These are phyloP conservation scores for Seiridium unicorne DNA, from an alignment of 2,329 filamentous ascomycete species.

Conservation along the genomic window DNA sequence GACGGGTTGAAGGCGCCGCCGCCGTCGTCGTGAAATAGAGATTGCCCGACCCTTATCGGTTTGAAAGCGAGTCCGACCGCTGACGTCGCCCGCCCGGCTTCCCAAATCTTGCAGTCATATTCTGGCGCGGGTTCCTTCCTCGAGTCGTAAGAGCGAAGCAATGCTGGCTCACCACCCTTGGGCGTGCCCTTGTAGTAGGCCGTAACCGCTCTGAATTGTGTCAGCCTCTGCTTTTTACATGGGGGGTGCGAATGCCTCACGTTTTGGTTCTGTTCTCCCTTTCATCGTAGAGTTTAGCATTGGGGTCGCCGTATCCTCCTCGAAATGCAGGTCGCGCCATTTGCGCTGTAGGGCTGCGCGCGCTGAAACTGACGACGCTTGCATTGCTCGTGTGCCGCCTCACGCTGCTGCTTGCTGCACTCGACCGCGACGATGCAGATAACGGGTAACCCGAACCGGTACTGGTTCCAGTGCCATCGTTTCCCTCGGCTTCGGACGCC, in stretches of 20 bases:
- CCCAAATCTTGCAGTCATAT: conserved; percentile 94
- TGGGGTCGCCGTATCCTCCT: conserved; percentile 72
- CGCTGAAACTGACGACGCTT: conserved; percentile 80
- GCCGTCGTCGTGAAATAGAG: conserved; percentile 91
- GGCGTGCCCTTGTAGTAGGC: conserved; percentile 84
- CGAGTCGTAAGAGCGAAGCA: conserved; percentile 93
- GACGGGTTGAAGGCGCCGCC: conserved; percentile 89
- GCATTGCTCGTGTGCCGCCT: conserved; percentile 74
- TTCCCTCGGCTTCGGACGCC: conserved; percentile 75
- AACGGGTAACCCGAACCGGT: conserved; percentile 36
- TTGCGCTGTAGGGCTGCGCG: conserved; percentile 58
- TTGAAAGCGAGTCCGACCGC: conserved; percentile 94
- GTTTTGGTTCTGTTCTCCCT: conserved; percentile 86
- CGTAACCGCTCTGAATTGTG: conserved; percentile 71
- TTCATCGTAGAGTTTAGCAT: conserved; percentile 84
- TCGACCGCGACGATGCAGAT: conserved; percentile 38
- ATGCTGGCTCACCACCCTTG: conserved; percentile 63
- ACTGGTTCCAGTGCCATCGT: conserved; percentile 57
- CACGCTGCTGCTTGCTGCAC: conserved; percentile 35
- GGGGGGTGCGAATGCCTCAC: conserved; percentile 50
- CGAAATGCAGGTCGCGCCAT: conserved; percentile 51
- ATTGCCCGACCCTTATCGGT: conserved; percentile 89
- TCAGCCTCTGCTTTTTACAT: conserved; percentile 14
- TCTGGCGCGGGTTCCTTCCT: conserved; percentile 87
- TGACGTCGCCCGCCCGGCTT: conserved; percentile 91